A percentile compares a stretch with the other conserved stretches of the same genome.
Conservation (phyloP, 495 filamentous ascomycete species). For the Trichocladium uniseriatum region DNA sequence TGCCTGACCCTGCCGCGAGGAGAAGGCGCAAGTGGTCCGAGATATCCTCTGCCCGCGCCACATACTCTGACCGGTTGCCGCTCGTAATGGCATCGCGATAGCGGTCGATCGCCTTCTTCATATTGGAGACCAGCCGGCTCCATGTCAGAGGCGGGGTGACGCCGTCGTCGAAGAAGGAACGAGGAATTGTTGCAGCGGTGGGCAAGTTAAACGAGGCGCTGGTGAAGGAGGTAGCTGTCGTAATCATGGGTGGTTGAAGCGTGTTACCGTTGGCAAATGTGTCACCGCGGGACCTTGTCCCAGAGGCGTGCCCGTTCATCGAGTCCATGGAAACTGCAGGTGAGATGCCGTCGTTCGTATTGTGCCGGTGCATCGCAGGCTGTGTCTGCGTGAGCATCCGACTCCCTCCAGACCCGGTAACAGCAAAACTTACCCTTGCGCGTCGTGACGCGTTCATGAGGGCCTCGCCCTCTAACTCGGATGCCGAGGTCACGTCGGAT, state of each 20-base stretch:
- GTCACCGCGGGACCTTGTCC: slow-evolving; percentile 35
- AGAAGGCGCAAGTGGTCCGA: slow-evolving; percentile 91
- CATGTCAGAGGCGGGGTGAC: slow-evolving; percentile 68
- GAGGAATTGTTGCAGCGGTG: slow-evolving; percentile 53
- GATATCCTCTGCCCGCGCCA: slow-evolving; percentile 86
- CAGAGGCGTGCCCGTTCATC: slow-evolving; percentile 51
- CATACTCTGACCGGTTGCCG: slow-evolving; percentile 78
- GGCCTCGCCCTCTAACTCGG: slow-evolving; percentile 64
- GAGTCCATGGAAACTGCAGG: slow-evolving; percentile 91
- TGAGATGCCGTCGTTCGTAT: slow-evolving; percentile 63
- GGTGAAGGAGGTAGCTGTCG: slow-evolving; percentile 58
- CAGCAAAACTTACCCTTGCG: slow-evolving; percentile 39
- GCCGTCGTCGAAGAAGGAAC: slow-evolving; percentile 79
- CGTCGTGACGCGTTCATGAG: slow-evolving; percentile 39
- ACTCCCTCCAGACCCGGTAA: not conserved
- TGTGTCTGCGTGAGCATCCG: slow-evolving; percentile 19
- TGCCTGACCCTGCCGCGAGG: slow-evolving; percentile 89
- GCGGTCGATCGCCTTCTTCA: slow-evolving; percentile 75
- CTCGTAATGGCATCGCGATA: slow-evolving; percentile 78
- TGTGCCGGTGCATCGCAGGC: slow-evolving; percentile 54
- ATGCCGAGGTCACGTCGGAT: slow-evolving; percentile 66
- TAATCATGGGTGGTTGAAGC: slow-evolving; percentile 46
- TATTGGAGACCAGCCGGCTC: slow-evolving; percentile 81
- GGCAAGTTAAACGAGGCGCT: slow-evolving; percentile 48
- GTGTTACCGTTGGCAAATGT: slow-evolving; percentile 39